Evolutionary conservation across 805 yeast genomes (phyloP), one percentile per base, ranked within the genome.

Genomic region (Saccharomyces eubayanus): DNA sequence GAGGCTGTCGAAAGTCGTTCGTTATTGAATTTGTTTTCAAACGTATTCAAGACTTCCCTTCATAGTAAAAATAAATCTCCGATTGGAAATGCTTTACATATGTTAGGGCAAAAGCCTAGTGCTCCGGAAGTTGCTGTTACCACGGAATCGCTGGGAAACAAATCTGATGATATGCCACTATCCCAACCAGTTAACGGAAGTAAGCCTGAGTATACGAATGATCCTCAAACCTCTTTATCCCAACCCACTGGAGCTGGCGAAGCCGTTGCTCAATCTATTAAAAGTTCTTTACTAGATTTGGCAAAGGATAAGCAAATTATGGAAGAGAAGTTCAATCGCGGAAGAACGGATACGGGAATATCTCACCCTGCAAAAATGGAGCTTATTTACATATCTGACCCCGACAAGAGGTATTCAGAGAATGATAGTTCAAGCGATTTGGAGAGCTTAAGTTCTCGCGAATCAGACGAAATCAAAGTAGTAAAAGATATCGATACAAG

Each of bases 351-450:
- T 9, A 11, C 14, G 28, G 16, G 10, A 16, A 16, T 20, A 30
- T 11, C 24, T 45, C 21, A 24, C 48, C 46, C 49, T 5, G 53
- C 54, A 6, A 59, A 50, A 43, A 57, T 55, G 55, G 61, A 59
- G 30, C 48, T 59, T 12, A 52, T 53, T 9, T 50, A 58, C 46
- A 46, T 56, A 2, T 57, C 62, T 11, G 57, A 53, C 46, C 51
- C 55, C 1, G 61, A 57, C n/a, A 50, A 47, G 24, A 24, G 28
- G 8, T 40, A 45, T 10, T 49, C 51, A 9, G 50, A 31, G 16
- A 40, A 36, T 48, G 28, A 29, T 21, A 41, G 50, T 11, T 20
- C 20, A 5, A 31, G 16, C 12, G 43, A 48, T 10, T 4, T 31
- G 14, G 24, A 16, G 11, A 29, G 31, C 12, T 16, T 16, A 8